phyloP scores from a whole-genome alignment of 305 asterid genomes.

The Fraxinus floribunda region DNA sequence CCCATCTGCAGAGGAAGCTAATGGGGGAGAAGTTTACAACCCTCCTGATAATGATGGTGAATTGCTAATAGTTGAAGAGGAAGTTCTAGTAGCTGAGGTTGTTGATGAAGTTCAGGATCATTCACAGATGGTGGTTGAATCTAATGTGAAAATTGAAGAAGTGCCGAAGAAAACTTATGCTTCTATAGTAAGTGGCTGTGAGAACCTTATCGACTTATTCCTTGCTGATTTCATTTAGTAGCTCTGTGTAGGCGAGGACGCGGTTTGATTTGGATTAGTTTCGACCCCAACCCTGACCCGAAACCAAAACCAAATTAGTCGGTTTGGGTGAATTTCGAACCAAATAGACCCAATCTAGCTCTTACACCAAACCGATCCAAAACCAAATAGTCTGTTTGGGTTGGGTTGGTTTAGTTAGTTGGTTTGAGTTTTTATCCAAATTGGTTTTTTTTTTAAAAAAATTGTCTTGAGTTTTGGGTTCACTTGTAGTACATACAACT shows the following conservation, averaged over 20 bases:
- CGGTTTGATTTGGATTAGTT: no score
- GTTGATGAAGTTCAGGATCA: constrained; percentile 59
- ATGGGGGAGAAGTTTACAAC: constrained; percentile 45
- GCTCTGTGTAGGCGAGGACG: not conserved
- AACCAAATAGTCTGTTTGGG: no score
- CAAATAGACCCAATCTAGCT: no score
- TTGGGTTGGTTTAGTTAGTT: no score
- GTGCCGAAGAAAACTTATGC: constrained; percentile 70
- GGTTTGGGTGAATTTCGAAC: no score
- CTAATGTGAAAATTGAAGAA: constrained; percentile 56
- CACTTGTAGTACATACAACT: no score
- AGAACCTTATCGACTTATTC: not conserved
- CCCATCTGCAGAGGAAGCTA: constrained; percentile 46
- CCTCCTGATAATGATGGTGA: constrained; percentile 56
- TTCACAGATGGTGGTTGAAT: constrained; percentile 40
- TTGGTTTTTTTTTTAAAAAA: no score
- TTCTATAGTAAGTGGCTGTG: constrained; percentile 52
- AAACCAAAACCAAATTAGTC: no score
- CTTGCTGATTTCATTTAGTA: not conserved
- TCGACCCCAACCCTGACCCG: no score
- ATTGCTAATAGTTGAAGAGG: constrained; percentile 49
- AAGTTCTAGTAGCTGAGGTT: constrained; percentile 64
- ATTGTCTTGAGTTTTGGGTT: no score
- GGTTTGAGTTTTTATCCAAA: no score
- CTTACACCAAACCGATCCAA: no score